These are phyloP conservation scores for Jacaranda mimosifolia DNA, from an alignment of 257 asterid species.

Conservation along the genomic window DNA sequence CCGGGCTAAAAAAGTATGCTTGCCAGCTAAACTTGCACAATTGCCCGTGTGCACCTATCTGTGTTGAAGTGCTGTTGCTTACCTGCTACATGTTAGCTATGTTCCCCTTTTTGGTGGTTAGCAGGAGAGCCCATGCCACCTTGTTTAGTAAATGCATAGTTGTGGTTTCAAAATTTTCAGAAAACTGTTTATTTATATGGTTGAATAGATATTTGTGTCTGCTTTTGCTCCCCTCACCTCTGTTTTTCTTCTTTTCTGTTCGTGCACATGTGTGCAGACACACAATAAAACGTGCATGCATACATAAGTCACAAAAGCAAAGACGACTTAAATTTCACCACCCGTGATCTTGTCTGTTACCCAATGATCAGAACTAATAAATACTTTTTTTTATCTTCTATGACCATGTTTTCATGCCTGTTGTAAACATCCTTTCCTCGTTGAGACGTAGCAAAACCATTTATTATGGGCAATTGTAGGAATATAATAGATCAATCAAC, in stretches of 20 bases:
- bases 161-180: not conserved
- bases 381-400: not conserved
- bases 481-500: not conserved
- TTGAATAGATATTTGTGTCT: not conserved
- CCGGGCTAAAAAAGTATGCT: constrained; percentile 79
- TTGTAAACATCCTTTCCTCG: not conserved
- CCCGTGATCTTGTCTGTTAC: not conserved
- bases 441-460: not conserved
- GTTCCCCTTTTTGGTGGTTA: constrained; percentile 1
- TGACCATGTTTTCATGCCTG: not conserved
- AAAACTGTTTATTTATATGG: not conserved
- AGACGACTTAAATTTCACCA: not conserved
- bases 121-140: constrained; percentile 6
- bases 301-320: not conserved
- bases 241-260: not conserved
- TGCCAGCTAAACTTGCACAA: not conserved
- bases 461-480: not conserved
- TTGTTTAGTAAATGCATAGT: not conserved
- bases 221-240: not conserved
- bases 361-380: not conserved
- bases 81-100: constrained; percentile 4
- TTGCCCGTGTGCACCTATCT: not conserved
- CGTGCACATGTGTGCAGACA: not conserved
- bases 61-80: constrained; percentile 6
- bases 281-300: not conserved